Percentiles rank a stretch among this genome's conserved stretches.
Evolutionary conservation across 768 basidiomycete genomes (phyloP).

Genomic region (Russula griseocarnosa): DNA sequence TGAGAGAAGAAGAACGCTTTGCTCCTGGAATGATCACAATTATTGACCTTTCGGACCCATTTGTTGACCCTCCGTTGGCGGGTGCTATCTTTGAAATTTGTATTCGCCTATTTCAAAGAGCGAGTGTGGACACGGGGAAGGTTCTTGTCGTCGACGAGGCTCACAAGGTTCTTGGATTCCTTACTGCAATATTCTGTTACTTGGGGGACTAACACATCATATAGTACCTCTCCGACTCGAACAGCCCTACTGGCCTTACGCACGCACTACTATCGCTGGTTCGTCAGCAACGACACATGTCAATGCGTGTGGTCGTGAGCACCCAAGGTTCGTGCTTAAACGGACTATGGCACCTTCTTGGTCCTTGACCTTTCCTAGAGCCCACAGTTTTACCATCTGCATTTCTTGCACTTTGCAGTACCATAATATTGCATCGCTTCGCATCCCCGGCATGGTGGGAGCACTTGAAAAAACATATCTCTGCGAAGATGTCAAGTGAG

Average conservation of each 20-base stretch:
- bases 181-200: neutral
- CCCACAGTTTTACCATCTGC: conserved; percentile 69
- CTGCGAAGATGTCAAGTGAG: conserved; percentile 53
- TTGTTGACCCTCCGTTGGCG: conserved; percentile 62
- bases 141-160: conserved; percentile 72
- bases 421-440: conserved; percentile 67
- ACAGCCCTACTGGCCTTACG: conserved; percentile 50
- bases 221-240: conserved; percentile 56
- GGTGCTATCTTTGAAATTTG: conserved; percentile 71
- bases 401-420: conserved; percentile 60
- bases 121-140: conserved; percentile 58
- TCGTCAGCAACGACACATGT: conserved; percentile 67
- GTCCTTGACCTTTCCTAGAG: conserved; percentile 39
- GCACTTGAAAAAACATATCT: conserved; percentile 62
- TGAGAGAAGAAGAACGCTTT: conserved; percentile 41
- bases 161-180: conserved; percentile 50
- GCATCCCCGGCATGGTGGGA: conserved; percentile 76
- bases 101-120: conserved; percentile 58
- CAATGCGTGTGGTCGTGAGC: conserved; percentile 68
- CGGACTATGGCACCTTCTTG: neutral
- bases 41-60: conserved; percentile 68
- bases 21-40: conserved; percentile 57
- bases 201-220: conserved; percentile 10
- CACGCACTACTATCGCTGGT: conserved; percentile 54
- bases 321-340: conserved; percentile 53